A percentile compares a stretch with the other conserved stretches of the same genome.
Conservation (phyloP, 208 protist genomes). For the Vickermania ingenoplastis region DNA sequence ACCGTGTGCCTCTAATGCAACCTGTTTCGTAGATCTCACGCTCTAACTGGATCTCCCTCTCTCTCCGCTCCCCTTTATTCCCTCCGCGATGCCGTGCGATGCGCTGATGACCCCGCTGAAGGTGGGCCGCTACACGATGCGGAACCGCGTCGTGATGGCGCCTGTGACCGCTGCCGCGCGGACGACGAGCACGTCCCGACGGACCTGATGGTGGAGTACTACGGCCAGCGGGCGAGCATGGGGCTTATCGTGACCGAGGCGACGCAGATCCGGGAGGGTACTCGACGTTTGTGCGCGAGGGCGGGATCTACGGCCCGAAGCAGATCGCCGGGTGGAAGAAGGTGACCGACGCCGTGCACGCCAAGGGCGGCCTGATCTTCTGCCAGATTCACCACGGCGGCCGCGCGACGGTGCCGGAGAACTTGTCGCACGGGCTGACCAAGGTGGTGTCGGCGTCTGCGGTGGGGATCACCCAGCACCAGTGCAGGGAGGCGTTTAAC, state of each 20-base stretch:
- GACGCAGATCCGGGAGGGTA: conserved; percentile 38
- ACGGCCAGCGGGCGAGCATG: conserved; percentile 47
- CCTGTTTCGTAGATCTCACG: too few relatives aligned
- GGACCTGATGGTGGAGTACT: conserved; percentile 42
- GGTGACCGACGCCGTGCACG: conserved; percentile 66
- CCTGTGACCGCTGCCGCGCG: conserved; percentile 49
- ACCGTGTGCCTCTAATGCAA: too few relatives aligned
- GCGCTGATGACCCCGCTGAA: conserved; percentile 25
- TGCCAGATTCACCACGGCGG: conserved; percentile 55
- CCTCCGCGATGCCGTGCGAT: conserved; percentile 1
- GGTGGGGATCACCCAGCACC: conserved; percentile 17
- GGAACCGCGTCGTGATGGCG: conserved; percentile 51
- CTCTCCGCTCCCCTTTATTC: background rate
- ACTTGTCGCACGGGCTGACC: conserved; percentile 19
- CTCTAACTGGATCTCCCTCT: too few relatives aligned
- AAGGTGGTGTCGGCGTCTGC: conserved; percentile 14
- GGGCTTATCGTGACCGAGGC: conserved; percentile 69
- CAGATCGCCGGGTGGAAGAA: conserved; percentile 53
- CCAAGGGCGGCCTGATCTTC: conserved; percentile 47
- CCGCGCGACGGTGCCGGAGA: conserved; percentile 21
- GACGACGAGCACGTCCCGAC: conserved; percentile 27
- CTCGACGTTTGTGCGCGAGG: conserved; percentile 24
- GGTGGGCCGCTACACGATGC: conserved; percentile 20
- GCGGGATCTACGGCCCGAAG: conserved; percentile 45
- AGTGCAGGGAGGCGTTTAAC: conserved; percentile 7